Base-by-base conservation (phyloP, 2,329 filamentous ascomycete genomes). In the Xylaria sp. region DNA sequence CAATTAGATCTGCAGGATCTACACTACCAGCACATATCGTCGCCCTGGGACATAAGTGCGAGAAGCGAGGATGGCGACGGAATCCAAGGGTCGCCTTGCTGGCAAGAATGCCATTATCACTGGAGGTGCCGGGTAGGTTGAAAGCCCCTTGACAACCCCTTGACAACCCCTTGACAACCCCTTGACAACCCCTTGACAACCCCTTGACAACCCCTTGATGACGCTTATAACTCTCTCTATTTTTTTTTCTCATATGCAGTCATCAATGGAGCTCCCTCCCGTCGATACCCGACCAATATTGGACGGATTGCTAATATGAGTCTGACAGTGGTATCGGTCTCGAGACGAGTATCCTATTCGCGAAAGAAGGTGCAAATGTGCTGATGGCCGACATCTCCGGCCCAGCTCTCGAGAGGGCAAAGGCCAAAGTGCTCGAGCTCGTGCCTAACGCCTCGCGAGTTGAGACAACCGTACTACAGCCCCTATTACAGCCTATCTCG, bases 291-390 rank as follows among this genome's bases (percentile, higher is more conserved):
- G 27, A 17, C 9, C 1, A 3, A n/a, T 23, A 1, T 7, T n/a
- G 29, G 25, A 64, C 38, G 40, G 31, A 44, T 29, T n/a, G 25
- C 58, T 62, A 31, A 60, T 29, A 37, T 21, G 21, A 27, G 21
- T 21, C 21, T 10, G 35, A 21, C 72, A 93, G 93, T 73, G 93
- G 93, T 73, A 97, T 97, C 73, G 93, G 93, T 68, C 90, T 97
- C 49, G 93, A 97, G 81, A 97, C 93, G 2, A 86, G 86, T 58
- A 93, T 97, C 69, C 90, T 97, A 61, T 96, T 97, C 73, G 90
- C 89, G 62, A 90, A 90, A 67, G 93, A 97, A 81, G 93, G 93
- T 64, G 93, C 92, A 72, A 90, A 86, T 64, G 87, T 97, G 58
- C 81, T 97, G 67, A 88, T 97, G 86, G 86, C 90, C 63, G 93